Percentiles rank a stretch among this genome's conserved stretches.
phyloP scores from a whole-genome alignment of 73 alveolate genomes.

The Durusdinium trenchii region DNA sequence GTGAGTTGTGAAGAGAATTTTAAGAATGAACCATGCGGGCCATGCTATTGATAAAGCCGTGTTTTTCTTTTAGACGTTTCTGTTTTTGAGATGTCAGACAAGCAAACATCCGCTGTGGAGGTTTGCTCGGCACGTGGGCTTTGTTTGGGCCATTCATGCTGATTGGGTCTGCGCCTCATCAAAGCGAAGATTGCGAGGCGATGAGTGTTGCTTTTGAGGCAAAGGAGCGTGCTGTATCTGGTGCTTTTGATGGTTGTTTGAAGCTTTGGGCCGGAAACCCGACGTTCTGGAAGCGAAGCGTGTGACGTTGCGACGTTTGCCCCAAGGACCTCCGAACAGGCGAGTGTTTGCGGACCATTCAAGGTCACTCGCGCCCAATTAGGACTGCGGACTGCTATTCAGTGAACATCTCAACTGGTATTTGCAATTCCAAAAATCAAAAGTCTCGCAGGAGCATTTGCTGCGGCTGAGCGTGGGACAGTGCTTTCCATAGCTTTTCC shows the following conservation, averaged over 20 bases:
- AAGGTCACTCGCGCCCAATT: slow-evolving; percentile 81
- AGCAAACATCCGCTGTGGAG: neutral
- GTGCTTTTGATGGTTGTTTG: slow-evolving; percentile 88
- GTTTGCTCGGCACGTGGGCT: slow-evolving; percentile 95
- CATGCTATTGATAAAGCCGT: neutral
- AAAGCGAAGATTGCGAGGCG: neutral
- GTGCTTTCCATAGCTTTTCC: slow-evolving; percentile 20
- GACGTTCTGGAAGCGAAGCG: neutral
- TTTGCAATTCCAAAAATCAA: neutral
- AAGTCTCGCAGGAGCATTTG: slow-evolving; percentile 45
- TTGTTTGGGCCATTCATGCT: slow-evolving; percentile 89
- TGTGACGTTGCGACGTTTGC: neutral
- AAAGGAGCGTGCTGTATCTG: slow-evolving; percentile 85
- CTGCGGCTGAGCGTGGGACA: slow-evolving; percentile 57
- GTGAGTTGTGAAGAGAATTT: neutral
- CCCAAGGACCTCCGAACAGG: slow-evolving; percentile 70
- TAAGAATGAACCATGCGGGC: too few species aligned
- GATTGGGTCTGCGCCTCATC: slow-evolving; percentile 47
- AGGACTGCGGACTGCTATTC: slow-evolving; percentile 10
- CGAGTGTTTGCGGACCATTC: slow-evolving; percentile 85
- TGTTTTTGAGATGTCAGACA: neutral
- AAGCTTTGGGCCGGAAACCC: slow-evolving; percentile 56
- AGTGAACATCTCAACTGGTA: neutral
- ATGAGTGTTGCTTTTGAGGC: neutral
- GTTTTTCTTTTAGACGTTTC: neutral